Evolutionary conservation across 208 protist genomes (phyloP), one percentile per base, ranked within the genome.

Genomic region (Acanthamoeba culbertsoni): DNA sequence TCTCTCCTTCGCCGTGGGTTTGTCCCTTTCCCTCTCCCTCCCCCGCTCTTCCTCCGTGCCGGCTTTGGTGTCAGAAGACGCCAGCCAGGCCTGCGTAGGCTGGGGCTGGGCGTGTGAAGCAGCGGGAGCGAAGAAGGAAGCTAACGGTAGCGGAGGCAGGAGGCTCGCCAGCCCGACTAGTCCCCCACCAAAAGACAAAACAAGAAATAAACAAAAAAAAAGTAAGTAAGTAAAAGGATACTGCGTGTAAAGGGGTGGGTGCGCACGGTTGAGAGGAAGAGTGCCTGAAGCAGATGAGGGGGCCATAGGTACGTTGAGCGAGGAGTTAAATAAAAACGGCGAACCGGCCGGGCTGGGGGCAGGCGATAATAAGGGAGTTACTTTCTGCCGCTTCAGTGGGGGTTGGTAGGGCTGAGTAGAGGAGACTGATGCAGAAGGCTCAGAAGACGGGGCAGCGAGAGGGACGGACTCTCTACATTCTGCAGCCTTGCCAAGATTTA

Each of bases 401-500:
- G 35, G 79, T 14, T 55, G 43, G n/a, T 45, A 35, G 20, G 37
- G 10, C 4, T 31, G 37, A 84, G 73, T 33, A 10, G 71, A 53
- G 37, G 71, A 82, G 43, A n/a, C 16, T 14, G 71, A 26, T 42
- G 71, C 23, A 59, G 79, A 59, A 65, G 79, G 28, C 46, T 31
- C 12, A 62, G 79, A 45, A 46, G 79, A 65, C 8, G 43, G 6
- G 18, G 46, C 3, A 28, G 51, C 18, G 46, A 63, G 23, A 33
- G 86, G 86, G 16, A 75, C 16, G 26, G 86, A 68, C 23, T 92
- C 86, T 12, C 33, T 31, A 28, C 86, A 92, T 33, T 92, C 86
- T 23, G 51, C 59, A n/a, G 59, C 86, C 86, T 75, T 71, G 51
- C 86, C 86, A 20, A 92, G 20, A 28, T 33, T 42, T 14, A 75